phyloP scores from a whole-genome alignment of 768 basidiomycete genomes.

The Russula ochroleuca region DNA sequence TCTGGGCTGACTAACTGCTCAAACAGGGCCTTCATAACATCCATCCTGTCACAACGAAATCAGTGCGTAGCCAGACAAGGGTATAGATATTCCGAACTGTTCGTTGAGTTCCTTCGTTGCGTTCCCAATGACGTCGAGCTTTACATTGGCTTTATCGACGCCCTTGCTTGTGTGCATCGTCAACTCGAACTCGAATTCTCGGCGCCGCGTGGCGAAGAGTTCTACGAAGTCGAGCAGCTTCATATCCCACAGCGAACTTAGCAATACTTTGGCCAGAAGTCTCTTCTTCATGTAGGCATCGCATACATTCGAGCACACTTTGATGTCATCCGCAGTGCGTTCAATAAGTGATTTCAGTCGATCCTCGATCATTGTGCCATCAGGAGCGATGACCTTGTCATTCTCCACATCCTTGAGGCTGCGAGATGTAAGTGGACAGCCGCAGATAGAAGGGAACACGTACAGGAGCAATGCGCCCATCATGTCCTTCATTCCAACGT shows the following conservation, averaged over 20 bases:
- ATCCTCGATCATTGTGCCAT: constrained; percentile 36
- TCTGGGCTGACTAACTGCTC: constrained; percentile 23
- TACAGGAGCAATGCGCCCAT: constrained; percentile 33
- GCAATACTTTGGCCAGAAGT: constrained; percentile 32
- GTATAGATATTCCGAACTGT: constrained; percentile 19
- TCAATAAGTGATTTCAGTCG: constrained; percentile 35
- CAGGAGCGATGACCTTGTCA: constrained; percentile 31
- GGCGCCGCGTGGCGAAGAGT: constrained; percentile 29
- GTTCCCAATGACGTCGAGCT: constrained; percentile 20
- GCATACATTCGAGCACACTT: constrained; percentile 34
- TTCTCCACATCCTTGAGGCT: constrained; percentile 37
- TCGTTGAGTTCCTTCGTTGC: constrained; percentile 20
- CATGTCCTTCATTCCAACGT: constrained; percentile 49
- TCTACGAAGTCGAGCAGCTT: constrained; percentile 30
- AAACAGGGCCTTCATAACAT: constrained; percentile 21
- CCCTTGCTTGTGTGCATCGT: constrained; percentile 31
- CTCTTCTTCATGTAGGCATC: constrained; percentile 35
- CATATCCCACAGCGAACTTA: constrained; percentile 32
- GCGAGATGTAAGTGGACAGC: neutral
- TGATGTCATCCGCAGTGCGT: constrained; percentile 34
- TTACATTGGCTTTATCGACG: constrained; percentile 12
- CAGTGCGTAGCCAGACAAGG: neutral
- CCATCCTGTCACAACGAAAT: constrained; percentile 21
- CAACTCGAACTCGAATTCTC: constrained; percentile 34
- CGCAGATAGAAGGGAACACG: neutral